Evolutionary conservation across 371 early-diverging fungal species (phyloP).

Genomic region (Apophysomyces elegans): DNA sequence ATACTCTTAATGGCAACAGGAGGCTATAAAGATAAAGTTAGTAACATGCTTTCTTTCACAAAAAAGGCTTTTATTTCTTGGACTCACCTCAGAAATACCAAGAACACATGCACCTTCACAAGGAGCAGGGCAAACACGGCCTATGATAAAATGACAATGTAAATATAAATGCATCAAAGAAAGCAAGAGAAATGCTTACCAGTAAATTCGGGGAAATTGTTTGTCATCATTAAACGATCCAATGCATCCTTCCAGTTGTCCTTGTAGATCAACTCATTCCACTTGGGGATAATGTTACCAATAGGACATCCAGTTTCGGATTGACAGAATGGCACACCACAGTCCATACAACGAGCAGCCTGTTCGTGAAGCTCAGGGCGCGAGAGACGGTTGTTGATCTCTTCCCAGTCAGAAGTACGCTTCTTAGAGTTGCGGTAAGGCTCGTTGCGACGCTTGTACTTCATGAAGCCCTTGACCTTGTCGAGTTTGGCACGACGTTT

Average conservation of each 20-base stretch:
- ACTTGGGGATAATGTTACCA: conserved; percentile 97
- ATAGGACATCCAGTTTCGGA: conserved; percentile 96
- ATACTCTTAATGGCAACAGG: conserved; percentile 97
- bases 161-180: background rate
- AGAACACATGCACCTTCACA: conserved; percentile 92
- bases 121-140: conserved; percentile 92
- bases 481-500: conserved; percentile 71
- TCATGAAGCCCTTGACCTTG: conserved; percentile 91
- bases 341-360: conserved; percentile 97
- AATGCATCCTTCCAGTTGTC: conserved; percentile 95
- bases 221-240: conserved; percentile 91
- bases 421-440: conserved; percentile 82
- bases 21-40: conserved; percentile 43
- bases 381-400: conserved; percentile 86
- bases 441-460: conserved; percentile 89
- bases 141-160: conserved; percentile 10
- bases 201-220: conserved; percentile 97
- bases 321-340: conserved; percentile 98
- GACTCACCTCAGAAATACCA: conserved; percentile 66
- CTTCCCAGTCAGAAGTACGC: conserved; percentile 91
- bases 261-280: conserved; percentile 96
- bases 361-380: conserved; percentile 85
- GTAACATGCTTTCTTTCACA: too few relatives aligned
- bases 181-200: conserved; percentile 27
- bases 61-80: too few relatives aligned